Conservation (phyloP, 73 alveolate genomes). For the Tetrahymena malaccensis region DNA sequence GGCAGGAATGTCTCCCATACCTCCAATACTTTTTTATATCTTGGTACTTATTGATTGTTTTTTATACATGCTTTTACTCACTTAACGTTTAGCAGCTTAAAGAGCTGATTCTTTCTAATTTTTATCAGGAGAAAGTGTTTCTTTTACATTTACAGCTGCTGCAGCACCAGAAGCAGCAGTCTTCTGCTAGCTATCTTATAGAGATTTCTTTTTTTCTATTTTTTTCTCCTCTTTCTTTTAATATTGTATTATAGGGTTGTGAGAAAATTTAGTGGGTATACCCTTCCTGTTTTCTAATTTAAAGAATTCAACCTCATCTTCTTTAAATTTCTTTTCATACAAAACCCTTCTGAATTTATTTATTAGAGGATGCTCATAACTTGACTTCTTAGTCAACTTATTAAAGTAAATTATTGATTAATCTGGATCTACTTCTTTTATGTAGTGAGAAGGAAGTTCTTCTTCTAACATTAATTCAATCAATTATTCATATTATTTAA, state of each 20-base stretch:
- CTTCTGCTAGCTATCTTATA: not conserved
- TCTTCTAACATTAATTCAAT: not conserved
- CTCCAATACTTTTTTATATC: not conserved
- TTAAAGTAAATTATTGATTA: not conserved
- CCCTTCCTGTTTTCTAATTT: not conserved
- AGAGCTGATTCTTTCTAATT: not conserved
- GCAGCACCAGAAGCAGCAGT: no score
- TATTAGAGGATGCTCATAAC: not conserved
- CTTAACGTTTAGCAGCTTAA: not conserved
- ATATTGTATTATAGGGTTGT: not conserved
- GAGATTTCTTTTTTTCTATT: not conserved
- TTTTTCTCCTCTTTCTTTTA: not conserved
- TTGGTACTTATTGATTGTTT: not conserved
- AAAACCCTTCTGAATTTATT: not conserved
- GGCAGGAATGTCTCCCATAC: not conserved
- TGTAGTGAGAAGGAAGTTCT: not conserved
- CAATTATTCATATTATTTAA: not conserved
- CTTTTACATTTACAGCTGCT: not conserved
- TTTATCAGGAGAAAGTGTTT: not conserved
- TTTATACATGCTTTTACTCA: not conserved
- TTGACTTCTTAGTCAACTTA: not conserved
- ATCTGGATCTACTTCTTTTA: not conserved
- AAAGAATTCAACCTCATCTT: not conserved
- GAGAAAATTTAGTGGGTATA: not conserved
- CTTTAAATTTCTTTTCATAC: not conserved